Evolutionary conservation across 768 basidiomycete species (phyloP), one percentile per base, ranked within the genome.

Genomic region (Gymnopilus junonius): DNA sequence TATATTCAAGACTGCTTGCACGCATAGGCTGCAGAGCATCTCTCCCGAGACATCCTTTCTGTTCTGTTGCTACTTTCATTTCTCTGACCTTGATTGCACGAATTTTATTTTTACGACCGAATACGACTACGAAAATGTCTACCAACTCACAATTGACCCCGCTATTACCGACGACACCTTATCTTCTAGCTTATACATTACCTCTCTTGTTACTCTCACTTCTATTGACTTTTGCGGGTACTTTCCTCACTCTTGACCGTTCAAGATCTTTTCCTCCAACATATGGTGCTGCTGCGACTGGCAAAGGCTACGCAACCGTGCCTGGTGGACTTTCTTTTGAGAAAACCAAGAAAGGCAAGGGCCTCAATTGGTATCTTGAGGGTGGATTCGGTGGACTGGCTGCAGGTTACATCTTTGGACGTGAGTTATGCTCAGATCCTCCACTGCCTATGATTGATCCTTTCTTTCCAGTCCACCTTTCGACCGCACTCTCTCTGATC

Each of bases 211-310:
- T 86, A 3, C 62, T 86, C 5, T 90, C 89, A 10, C 55, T 87
- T 40, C 63, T 85, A 23, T 76, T 88, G 37, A 84, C 83, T 7
- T 87, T 90, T 69, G 78, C 87, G n/a, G 89, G 90, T n/a, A 81
- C 88, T 2, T 91, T 92, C 72, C 77, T 91, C 21, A 90, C 84
- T 17, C 82, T 92, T 53, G 89, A 91, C 70, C 86, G 90, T 40
- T 85, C 89, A 21, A 83, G 87, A 39, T 81, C 85, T 7, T 90
- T 92, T 67, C 80, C 85, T 35, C 73, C 75, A 8, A 75, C 76
- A 66, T 76, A 75, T 54, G 69, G 70, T 32, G 39, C 60, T 31
- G 42, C 56, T 34, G 46, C 58, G 39, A 53, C 39, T 15, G 62
- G 58, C 6, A 61, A 45, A 62, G 69, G 55, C 8, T 77, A 75